A percentile compares a stretch with the other conserved stretches of the same genome.
These are phyloP conservation scores for Acer campestre DNA, from an alignment of 345 rosid species.

Conservation along the genomic window DNA sequence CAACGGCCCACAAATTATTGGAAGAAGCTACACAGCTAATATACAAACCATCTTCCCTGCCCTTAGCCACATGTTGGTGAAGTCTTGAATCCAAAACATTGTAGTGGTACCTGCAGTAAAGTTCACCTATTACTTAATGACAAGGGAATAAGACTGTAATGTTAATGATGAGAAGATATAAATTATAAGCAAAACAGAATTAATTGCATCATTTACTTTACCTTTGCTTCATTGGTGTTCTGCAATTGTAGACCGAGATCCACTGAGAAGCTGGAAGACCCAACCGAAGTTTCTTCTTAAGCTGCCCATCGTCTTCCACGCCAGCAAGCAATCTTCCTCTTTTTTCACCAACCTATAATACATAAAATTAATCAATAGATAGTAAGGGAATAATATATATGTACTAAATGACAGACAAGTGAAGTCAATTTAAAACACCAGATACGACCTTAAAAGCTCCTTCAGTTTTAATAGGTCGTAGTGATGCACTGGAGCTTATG, in stretches of 20 bases:
- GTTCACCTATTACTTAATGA: background rate
- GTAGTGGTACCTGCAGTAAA: conserved; percentile 50
- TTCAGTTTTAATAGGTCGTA: conserved; percentile 51
- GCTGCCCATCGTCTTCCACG: conserved; percentile 51
- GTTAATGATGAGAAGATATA: background rate
- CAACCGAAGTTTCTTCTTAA: conserved; percentile 50
- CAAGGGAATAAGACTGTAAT: background rate
- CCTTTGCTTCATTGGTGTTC: conserved; percentile 65
- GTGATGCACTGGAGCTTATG: conserved; percentile 35
- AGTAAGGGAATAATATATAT: background rate
- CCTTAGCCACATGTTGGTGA: conserved; percentile 54
- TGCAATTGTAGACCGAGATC: conserved; percentile 52
- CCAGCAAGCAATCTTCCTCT: conserved; percentile 47
- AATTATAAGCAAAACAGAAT: background rate
- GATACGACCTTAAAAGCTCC: conserved; percentile 54
- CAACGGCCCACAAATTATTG: conserved; percentile 60
- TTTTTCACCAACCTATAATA: conserved; percentile 46
- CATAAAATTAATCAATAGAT: background rate
- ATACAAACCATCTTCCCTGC: conserved; percentile 54
- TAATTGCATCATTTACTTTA: conserved; percentile 9
- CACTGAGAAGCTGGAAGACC: conserved; percentile 65
- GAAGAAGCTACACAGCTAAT: conserved; percentile 56
- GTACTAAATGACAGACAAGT: background rate
- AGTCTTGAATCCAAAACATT: conserved; percentile 57
- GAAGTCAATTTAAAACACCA: background rate